Conservation (phyloP, 169 alveolate genomes). For the Theileria annulata region DNA sequence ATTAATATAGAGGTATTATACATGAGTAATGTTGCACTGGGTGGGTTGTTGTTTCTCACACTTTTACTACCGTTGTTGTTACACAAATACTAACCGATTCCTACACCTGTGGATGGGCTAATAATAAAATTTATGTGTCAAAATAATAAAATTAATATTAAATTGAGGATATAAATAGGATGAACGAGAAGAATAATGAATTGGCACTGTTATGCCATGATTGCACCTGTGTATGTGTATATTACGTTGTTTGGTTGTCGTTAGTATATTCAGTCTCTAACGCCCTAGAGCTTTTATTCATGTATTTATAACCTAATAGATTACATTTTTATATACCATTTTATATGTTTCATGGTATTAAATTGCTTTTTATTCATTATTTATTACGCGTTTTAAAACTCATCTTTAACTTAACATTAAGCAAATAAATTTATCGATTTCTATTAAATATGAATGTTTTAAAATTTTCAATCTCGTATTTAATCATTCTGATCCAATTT, state of each 20-base stretch:
- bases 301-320: neutral
- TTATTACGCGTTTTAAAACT: neutral
- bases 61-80: neutral
- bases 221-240: constrained; percentile 32
- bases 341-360: neutral
- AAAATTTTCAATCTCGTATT: neutral
- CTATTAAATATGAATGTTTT: neutral
- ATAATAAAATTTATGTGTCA: neutral
- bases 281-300: constrained; percentile 2
- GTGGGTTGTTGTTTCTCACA: constrained; percentile 18
- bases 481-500: neutral
- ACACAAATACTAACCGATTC: neutral
- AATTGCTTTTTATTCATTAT: neutral
- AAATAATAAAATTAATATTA: too few species aligned
- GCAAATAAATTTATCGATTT: neutral
- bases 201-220: constrained; percentile 36
- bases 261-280: neutral
- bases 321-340: neutral
- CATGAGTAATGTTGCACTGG: neutral
- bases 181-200: neutral
- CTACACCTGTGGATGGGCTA: neutral
- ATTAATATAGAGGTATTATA: neutral
- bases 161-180: neutral
- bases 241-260: constrained; percentile 24
- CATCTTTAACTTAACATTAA: neutral